Evolutionary conservation across 2,329 filamentous ascomycete genomes (phyloP).

Genomic region (Pyrenochaeta sp.): DNA sequence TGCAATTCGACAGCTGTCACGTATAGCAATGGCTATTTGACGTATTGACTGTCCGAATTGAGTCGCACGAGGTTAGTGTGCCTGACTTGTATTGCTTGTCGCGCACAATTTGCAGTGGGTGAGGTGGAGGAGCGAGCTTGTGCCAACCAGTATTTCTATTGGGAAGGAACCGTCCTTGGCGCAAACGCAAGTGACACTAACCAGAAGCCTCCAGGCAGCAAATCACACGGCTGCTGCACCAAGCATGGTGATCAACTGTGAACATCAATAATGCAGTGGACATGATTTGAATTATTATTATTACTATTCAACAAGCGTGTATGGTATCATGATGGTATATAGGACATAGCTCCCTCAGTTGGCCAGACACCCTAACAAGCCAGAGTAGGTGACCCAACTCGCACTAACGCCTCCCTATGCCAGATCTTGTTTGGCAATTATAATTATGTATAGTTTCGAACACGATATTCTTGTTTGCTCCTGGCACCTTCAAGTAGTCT

Average conservation of each 20-base stretch:
- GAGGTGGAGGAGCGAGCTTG: constrained; percentile 11
- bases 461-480: background rate
- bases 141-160: constrained; percentile 7
- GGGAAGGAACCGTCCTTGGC: background rate
- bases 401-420: constrained; percentile 16
- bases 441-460: background rate
- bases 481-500: constrained; percentile 41
- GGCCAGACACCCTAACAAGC: background rate
- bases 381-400: constrained; percentile 5
- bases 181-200: background rate
- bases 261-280: background rate
- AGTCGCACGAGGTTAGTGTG: constrained; percentile 19
- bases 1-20: constrained; percentile 21
- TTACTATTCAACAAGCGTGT: background rate
- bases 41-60: constrained; percentile 18
- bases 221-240: background rate
- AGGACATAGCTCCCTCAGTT: background rate
- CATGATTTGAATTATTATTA: constrained; percentile 17
- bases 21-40: constrained; percentile 15
- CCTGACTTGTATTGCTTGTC: constrained; percentile 24
- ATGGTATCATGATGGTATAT: constrained; percentile 4
- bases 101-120: constrained; percentile 17
- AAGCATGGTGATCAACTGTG: background rate
- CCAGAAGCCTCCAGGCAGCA: constrained; percentile 6
- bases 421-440: constrained; percentile 6